Evolutionary conservation across 495 filamentous ascomycete species (phyloP), one percentile per base, ranked within the genome.

Genomic region (Tetracladium marchalianum): DNA sequence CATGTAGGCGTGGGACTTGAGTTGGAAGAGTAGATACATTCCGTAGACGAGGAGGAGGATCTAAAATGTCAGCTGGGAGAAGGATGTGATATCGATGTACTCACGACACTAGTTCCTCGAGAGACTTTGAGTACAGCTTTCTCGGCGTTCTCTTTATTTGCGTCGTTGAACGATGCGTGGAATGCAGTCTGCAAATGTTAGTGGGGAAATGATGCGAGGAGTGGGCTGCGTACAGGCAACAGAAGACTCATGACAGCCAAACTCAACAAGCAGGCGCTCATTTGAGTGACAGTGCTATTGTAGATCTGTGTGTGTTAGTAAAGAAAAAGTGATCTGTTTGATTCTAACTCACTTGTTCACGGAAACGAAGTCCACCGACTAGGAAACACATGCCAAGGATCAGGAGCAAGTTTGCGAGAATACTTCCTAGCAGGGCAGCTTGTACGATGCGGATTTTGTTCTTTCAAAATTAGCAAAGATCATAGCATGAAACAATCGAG

Each of bases 231-330:
- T 62, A 82, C 79, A 13, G 86, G 86, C 6, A 93, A 63, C 1
- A 93, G 66, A 4, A 95, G 69, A 66, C 87, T 93, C 60, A 82
- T 87, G 15, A 94, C 89, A 58, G 84, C 87, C 63, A 95, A 67
- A 68, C 85, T 89, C 50, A 95, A 78, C 39, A 95, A 70, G 66
- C 86, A 93, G 22, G 89, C 87, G 57, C 88, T 95, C 85, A 92
- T 95, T 64, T 95, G 87, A 2, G 88, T 95, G 40, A 93, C 85
- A 18, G 86, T 93, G 65, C 79, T 92, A 64, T 95, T 95, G 66
- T 95, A 95, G 49, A 94, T 80, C 78, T 89, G 45, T 1, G 32
- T 41, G 4, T 31, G 57, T 65, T 46, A 66, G 58, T 33, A 33
- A 11, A 11, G 36, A 36, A 33, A 24, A 43, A 17, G 16, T 11